phyloP scores from a whole-genome alignment of 78 protist genomes.

The Dictyostelium purpureum region DNA sequence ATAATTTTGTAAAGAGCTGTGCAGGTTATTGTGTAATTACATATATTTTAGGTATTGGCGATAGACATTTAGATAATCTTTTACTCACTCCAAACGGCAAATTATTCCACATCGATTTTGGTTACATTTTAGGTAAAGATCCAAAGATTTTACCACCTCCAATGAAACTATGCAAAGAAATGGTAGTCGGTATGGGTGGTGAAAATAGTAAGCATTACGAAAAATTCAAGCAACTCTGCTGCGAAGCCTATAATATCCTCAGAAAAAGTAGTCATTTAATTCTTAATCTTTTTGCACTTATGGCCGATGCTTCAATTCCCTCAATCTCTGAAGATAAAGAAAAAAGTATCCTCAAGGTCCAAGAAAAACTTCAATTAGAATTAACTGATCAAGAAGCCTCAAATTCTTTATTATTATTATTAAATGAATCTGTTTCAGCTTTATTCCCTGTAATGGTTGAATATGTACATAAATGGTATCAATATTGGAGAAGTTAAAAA shows the following conservation, averaged over 20 bases:
- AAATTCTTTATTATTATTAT: constrained; percentile 79
- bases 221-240: constrained; percentile 90
- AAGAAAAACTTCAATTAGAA: constrained; percentile 95
- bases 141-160: constrained; percentile 98
- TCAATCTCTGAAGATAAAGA: constrained; percentile 84
- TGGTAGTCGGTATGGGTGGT: constrained; percentile 99
- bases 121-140: constrained; percentile 96
- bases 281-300: constrained; percentile 93
- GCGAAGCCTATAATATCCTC: constrained; percentile 93
- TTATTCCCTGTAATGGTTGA: constrained; percentile 95
- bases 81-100: constrained; percentile 89
- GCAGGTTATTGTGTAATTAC: constrained; percentile 99
- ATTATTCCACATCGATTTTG: constrained; percentile 98
- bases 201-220: constrained; percentile 73
- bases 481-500: constrained; percentile 84
- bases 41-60: constrained; percentile 97
- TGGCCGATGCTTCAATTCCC: constrained; percentile 95
- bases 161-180: constrained; percentile 92
- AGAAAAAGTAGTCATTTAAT: constrained; percentile 92
- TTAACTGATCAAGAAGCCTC: constrained; percentile 95
- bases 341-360: constrained; percentile 73
- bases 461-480: constrained; percentile 86
- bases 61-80: constrained; percentile 96
- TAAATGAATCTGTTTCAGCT: constrained; percentile 92
- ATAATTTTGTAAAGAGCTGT: constrained; percentile 86